Percentiles rank a stretch among this genome's conserved stretches.
Conservation (phyloP, 306 rosid species). For the Hippophae rhamnoides region DNA sequence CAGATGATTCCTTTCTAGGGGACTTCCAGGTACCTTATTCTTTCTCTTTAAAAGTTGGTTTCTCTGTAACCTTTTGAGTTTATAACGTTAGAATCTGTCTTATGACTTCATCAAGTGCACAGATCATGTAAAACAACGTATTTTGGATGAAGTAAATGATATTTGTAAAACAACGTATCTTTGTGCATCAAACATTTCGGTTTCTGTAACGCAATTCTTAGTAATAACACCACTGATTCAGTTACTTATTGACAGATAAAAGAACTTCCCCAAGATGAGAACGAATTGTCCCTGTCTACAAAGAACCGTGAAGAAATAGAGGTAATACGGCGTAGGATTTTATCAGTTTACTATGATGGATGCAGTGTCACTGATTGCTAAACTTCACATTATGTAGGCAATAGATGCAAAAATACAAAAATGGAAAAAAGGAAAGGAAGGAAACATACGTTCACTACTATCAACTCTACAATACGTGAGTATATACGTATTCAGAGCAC, state of each 20-base stretch:
- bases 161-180: no score
- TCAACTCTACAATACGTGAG: conserved; percentile 86
- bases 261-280: conserved; percentile 50
- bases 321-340: conserved; percentile 29
- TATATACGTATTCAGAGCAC: not conserved
- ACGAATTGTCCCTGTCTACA: conserved; percentile 21
- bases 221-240: conserved; percentile 8
- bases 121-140: no score
- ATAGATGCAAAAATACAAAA: conserved; percentile 62
- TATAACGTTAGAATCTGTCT: not conserved
- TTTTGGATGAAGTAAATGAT: no score
- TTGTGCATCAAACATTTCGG: no score
- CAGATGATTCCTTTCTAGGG: conserved; percentile 42
- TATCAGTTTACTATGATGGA: no score
- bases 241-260: conserved; percentile 38
- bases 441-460: conserved; percentile 80
- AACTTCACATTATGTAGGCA: conserved; percentile 36
- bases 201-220: no score
- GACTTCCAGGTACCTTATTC: conserved; percentile 47
- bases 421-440: conserved; percentile 91
- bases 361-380: not conserved
- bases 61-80: not conserved
- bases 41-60: not conserved
- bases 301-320: conserved; percentile 39
- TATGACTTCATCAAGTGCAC: no score